Conservation (phyloP, 257 asterid species). For the Gynochthodes officinalis region DNA sequence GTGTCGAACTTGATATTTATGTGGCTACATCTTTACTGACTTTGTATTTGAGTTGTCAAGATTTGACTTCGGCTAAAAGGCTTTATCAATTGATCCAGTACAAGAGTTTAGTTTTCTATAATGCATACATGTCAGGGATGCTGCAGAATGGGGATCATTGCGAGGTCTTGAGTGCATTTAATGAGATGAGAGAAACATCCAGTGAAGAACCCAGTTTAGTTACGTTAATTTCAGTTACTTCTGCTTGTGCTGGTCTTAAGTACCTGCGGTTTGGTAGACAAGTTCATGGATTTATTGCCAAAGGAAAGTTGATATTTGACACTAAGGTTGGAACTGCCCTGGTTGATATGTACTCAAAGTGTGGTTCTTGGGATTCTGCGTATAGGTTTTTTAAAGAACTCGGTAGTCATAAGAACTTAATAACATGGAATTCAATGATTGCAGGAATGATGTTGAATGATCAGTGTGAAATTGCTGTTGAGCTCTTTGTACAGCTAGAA, state of each 20-base stretch:
- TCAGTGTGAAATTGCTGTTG: slow-evolving; percentile 47
- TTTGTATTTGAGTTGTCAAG: slow-evolving; percentile 58
- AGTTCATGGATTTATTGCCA: slow-evolving; percentile 56
- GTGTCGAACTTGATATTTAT: slow-evolving; percentile 54
- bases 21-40: slow-evolving; percentile 64
- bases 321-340: slow-evolving; percentile 66
- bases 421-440: slow-evolving; percentile 87
- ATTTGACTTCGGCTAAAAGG: slow-evolving; percentile 46
- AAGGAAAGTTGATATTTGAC: slow-evolving; percentile 34
- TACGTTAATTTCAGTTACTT: slow-evolving; percentile 55
- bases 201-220: slow-evolving; percentile 45
- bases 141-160: slow-evolving; percentile 50
- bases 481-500: slow-evolving; percentile 51
- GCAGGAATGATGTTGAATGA: slow-evolving; percentile 71
- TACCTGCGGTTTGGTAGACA: slow-evolving; percentile 58
- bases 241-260: slow-evolving; percentile 65
- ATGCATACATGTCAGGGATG: slow-evolving; percentile 74
- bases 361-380: slow-evolving; percentile 66
- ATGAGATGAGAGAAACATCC: slow-evolving; percentile 52
- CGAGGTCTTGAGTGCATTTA: slow-evolving; percentile 46
- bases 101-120: slow-evolving; percentile 62
- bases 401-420: slow-evolving; percentile 46
- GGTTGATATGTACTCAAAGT: slow-evolving; percentile 80
- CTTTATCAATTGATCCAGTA: slow-evolving; percentile 45
- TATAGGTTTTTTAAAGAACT: slow-evolving; percentile 51